phyloP scores from a whole-genome alignment of 805 yeast genomes.

The Candida odintsovae region DNA sequence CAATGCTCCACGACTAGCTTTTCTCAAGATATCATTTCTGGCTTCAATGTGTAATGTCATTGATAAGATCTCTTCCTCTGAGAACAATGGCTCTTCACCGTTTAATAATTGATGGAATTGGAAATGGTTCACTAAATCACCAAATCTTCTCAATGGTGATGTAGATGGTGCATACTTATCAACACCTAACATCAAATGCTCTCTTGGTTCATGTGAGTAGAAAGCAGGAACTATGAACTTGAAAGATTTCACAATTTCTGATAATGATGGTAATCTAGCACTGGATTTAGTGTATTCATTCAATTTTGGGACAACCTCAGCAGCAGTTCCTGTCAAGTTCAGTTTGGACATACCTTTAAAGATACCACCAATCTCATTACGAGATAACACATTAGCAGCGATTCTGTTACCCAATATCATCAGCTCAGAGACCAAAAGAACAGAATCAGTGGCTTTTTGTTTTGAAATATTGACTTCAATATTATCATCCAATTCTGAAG shows the following conservation, averaged over 20 bases:
- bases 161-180: constrained; percentile 67
- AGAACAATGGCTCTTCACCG: constrained; percentile 24
- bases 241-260: constrained; percentile 37
- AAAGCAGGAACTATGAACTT: constrained; percentile 49
- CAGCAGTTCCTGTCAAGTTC: constrained; percentile 22
- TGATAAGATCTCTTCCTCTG: constrained; percentile 28
- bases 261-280: constrained; percentile 24
- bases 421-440: constrained; percentile 67
- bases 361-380: constrained; percentile 45
- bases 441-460: constrained; percentile 40
- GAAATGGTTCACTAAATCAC: constrained; percentile 78
- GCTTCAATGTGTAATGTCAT: constrained; percentile 39
- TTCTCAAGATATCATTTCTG: constrained; percentile 34
- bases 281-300: constrained; percentile 16
- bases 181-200: constrained; percentile 63
- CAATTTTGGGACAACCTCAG: constrained; percentile 19
- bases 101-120: constrained; percentile 48
- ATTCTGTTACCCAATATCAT: constrained; percentile 79
- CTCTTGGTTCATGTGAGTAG: constrained; percentile 36
- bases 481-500: constrained; percentile 7
- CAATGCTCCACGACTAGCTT: constrained; percentile 23
- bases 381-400: constrained; percentile 41
- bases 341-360: constrained; percentile 28
- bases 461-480: constrained; percentile 19
- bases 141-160: constrained; percentile 81